Conservation (phyloP, 208 protist species). For the Wallacemonas sp. region DNA sequence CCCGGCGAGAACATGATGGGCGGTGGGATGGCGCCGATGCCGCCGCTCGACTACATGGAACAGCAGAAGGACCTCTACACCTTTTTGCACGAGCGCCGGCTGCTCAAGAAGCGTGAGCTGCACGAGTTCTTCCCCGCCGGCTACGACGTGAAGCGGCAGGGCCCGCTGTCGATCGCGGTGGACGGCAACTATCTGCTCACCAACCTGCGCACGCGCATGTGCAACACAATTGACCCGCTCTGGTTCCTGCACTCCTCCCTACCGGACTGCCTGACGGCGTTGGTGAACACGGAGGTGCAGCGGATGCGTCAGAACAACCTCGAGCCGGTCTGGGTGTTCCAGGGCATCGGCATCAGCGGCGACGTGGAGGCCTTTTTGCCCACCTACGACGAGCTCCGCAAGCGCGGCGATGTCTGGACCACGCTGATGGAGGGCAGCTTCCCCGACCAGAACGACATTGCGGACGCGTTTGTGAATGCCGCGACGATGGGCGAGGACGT, state of each 20-base stretch:
- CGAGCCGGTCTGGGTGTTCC: constrained; percentile 86
- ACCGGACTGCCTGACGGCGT: constrained; percentile 61
- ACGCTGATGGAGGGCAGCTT: constrained; percentile 57
- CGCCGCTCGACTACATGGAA: constrained; percentile 35
- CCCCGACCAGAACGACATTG: constrained; percentile 44
- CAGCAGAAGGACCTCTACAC: constrained; percentile 46
- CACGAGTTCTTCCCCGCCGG: constrained; percentile 45
- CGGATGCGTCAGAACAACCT: constrained; percentile 60
- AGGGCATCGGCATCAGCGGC: constrained; percentile 78
- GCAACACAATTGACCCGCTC: constrained; percentile 53
- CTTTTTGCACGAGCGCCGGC: constrained; percentile 58
- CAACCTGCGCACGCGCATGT: constrained; percentile 60
- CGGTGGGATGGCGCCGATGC: constrained; percentile 35
- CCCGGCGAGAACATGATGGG: too few species aligned
- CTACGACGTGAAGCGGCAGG: constrained; percentile 42
- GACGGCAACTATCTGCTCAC: constrained; percentile 82
- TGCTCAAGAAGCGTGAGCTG: constrained; percentile 51
- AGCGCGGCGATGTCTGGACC: constrained; percentile 66
- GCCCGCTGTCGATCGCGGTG: constrained; percentile 62
- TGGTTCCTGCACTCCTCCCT: constrained; percentile 85
- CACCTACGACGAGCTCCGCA: constrained; percentile 49
- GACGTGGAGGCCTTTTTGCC: constrained; percentile 83
- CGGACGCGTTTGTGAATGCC: constrained; percentile 70
- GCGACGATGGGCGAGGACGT: constrained; percentile 76
- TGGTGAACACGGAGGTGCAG: constrained; percentile 70